A percentile compares a stretch with the other conserved stretches of the same genome.
Evolutionary conservation across 1,139 yeast species (phyloP).

Genomic region (Meyerozyma athensensis): DNA sequence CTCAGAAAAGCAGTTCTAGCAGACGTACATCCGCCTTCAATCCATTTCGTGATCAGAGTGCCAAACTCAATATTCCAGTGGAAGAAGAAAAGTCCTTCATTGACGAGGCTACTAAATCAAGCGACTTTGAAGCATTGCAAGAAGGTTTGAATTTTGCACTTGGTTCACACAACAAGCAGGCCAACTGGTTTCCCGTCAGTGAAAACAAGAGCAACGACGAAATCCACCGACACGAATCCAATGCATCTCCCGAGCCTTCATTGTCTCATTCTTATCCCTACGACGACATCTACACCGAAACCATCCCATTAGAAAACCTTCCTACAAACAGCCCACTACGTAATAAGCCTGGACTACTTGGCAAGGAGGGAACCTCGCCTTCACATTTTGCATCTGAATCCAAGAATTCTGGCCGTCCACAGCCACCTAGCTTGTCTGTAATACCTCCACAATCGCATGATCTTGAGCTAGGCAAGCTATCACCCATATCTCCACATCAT

Average conservation of each 20-base stretch:
- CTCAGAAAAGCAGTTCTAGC: background rate
- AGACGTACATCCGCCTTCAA: background rate
- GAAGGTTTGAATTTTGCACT: conserved; percentile 37
- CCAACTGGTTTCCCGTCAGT: conserved; percentile 31
- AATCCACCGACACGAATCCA: background rate
- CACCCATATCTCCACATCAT: conserved; percentile 8
- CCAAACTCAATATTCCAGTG: background rate
- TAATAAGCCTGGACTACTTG: conserved; percentile 3
- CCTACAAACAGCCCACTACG: conserved; percentile 1
- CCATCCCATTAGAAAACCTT: conserved; percentile 18
- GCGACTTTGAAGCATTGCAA: conserved; percentile 31
- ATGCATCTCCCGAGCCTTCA: conserved; percentile 3
- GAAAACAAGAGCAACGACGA: conserved; percentile 5
- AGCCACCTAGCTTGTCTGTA: conserved; percentile 4
- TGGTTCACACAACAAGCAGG: conserved; percentile 23
- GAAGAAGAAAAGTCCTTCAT: conserved; percentile 13
- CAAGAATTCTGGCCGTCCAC: conserved; percentile 5
- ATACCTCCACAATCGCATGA: conserved; percentile 6
- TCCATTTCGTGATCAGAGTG: background rate
- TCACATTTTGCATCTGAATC: conserved; percentile 4
- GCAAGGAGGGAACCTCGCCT: conserved; percentile 5
- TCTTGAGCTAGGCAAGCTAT: conserved; percentile 12
- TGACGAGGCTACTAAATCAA: conserved; percentile 24
- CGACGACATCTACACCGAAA: conserved; percentile 15
- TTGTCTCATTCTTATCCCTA: conserved; percentile 1